Evolutionary conservation across 371 early-diverging fungal species (phyloP).

Genomic region (Mucor mucedo): DNA sequence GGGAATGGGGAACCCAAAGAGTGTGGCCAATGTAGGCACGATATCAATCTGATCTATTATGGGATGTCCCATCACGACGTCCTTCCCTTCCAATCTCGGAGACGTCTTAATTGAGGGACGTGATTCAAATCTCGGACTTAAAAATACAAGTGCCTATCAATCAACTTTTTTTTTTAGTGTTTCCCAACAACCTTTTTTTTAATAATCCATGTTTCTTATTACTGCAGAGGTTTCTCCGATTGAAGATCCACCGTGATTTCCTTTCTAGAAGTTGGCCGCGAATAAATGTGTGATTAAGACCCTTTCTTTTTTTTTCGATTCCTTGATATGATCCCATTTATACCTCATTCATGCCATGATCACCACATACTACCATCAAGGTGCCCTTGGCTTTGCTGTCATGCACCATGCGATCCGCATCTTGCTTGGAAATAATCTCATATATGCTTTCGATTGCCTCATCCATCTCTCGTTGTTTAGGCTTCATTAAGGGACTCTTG

Average conservation of each 20-base stretch:
- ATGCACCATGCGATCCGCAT: conserved; percentile 37
- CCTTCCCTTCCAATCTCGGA: not conserved
- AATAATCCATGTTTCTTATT: conserved; percentile 5
- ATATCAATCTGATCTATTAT: conserved; percentile 85
- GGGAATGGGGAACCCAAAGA: conserved; percentile 90
- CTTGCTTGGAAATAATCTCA: conserved; percentile 50
- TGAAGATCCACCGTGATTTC: conserved; percentile 74
- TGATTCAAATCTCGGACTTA: conserved; percentile 52
- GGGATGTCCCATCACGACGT: conserved; percentile 27
- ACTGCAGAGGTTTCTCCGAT: conserved; percentile 66
- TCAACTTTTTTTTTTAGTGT: no score
- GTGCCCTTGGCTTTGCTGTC: conserved; percentile 66
- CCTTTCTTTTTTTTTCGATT: no score
- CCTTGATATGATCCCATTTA: no score
- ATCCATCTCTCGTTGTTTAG: conserved; percentile 85
- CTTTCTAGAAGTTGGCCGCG: conserved; percentile 36
- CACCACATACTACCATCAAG: conserved; percentile 93
- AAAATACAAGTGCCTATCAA: conserved; percentile 51
- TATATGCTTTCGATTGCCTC: conserved; percentile 63
- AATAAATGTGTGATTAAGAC: not conserved
- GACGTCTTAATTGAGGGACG: conserved; percentile 29
- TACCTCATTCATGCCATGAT: conserved; percentile 98
- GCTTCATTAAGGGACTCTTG: conserved; percentile 70
- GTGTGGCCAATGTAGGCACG: conserved; percentile 84
- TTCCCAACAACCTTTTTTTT: not conserved